phyloP scores from a whole-genome alignment of 2,329 filamentous ascomycete species.

The Sclerotinia nivalis region DNA sequence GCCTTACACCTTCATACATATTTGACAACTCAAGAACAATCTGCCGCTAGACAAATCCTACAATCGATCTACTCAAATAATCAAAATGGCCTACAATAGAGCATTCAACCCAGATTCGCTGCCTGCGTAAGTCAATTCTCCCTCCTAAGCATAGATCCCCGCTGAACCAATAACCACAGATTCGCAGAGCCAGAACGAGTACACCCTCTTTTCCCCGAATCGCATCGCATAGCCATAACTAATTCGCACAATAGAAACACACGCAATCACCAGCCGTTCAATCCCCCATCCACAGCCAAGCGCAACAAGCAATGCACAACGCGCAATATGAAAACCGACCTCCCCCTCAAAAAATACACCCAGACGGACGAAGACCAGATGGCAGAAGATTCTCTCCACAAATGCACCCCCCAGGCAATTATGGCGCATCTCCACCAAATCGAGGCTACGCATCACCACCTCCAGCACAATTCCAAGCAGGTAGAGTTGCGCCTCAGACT shows the following conservation, averaged over 20 bases:
- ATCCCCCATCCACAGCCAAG: constrained; percentile 14
- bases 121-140: constrained; percentile 67
- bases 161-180: constrained; percentile 40
- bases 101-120: constrained; percentile 93
- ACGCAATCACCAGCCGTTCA: neutral
- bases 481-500: constrained; percentile 47
- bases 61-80: neutral
- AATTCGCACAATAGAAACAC: constrained; percentile 21
- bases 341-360: constrained; percentile 23
- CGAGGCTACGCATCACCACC: constrained; percentile 50
- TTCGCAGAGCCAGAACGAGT: constrained; percentile 54
- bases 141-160: constrained; percentile 23
- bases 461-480: constrained; percentile 43
- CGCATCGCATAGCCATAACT: neutral
- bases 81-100: constrained; percentile 87
- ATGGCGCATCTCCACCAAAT: constrained; percentile 41
- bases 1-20: neutral
- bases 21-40: neutral
- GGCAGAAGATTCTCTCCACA: constrained; percentile 34
- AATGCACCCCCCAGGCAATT: constrained; percentile 34
- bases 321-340: constrained; percentile 37
- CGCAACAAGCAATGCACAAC: constrained; percentile 34
- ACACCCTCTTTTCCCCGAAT: constrained; percentile 31
- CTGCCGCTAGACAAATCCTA: neutral
- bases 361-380: constrained; percentile 24